Evolutionary conservation across 352 stramenopile genomes (phyloP).

Genomic region (Bremia lactucae): DNA sequence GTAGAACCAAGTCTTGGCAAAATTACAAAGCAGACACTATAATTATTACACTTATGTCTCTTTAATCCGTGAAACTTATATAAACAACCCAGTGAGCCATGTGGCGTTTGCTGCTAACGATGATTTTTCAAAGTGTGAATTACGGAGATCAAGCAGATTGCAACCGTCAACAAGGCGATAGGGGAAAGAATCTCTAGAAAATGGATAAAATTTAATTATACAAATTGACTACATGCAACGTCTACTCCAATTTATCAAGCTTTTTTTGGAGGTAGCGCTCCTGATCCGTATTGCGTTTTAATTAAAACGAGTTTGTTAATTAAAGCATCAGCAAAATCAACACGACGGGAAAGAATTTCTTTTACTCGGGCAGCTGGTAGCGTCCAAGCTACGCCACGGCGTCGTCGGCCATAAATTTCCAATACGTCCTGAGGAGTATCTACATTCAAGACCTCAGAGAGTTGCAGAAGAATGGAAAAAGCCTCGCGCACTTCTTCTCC

Average conservation of each 20-base stretch:
- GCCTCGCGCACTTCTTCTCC: conserved; percentile 38
- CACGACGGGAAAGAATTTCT: conserved; percentile 59
- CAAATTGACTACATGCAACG: too few relatives aligned
- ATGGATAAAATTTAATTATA: conserved; percentile 41
- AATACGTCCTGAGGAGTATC: conserved; percentile 61
- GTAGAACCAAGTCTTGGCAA: too few relatives aligned
- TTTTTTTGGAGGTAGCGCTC: too few relatives aligned
- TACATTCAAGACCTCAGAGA: conserved; percentile 58
- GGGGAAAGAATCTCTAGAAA: conserved; percentile 43
- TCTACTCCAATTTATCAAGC: too few relatives aligned
- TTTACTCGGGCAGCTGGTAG: conserved; percentile 59
- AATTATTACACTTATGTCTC: too few relatives aligned
- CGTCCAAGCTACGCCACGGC: conserved; percentile 56
- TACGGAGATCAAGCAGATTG: conserved; percentile 67
- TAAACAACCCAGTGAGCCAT: conserved; percentile 79
- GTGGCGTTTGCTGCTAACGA: conserved; percentile 71
- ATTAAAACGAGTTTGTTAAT: conserved; percentile 58
- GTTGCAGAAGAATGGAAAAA: conserved; percentile 57
- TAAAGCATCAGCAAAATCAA: conserved; percentile 59
- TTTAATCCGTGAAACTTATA: too few relatives aligned
- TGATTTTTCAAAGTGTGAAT: conserved; percentile 88
- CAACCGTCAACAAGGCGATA: conserved; percentile 50
- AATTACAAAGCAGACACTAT: too few relatives aligned
- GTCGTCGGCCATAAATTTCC: conserved; percentile 59
- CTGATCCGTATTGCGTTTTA: conserved; percentile 17